Evolutionary conservation across 768 basidiomycete genomes (phyloP).

Genomic region (Mycena capillaripes): DNA sequence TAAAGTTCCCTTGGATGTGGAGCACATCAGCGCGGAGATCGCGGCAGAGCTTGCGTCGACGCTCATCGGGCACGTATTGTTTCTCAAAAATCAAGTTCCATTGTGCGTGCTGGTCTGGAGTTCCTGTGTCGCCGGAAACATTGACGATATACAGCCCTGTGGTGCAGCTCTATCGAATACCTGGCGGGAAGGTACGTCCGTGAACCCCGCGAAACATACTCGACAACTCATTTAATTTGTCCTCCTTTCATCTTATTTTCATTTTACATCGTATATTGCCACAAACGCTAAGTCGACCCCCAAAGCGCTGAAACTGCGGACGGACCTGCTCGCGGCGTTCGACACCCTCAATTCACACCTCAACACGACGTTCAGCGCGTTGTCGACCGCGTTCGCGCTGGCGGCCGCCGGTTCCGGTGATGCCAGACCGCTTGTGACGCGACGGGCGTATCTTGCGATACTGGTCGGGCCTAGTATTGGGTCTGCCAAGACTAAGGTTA

Average conservation of each 20-base stretch:
- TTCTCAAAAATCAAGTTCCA: conserved; percentile 84
- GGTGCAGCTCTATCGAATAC: conserved; percentile 71
- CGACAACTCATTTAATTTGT: no score
- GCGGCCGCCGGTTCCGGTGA: conserved; percentile 18
- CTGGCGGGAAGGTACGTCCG: conserved; percentile 56
- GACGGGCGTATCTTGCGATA: conserved; percentile 69
- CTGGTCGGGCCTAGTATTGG: conserved; percentile 76
- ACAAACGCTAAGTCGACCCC: conserved; percentile 52
- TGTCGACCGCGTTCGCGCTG: conserved; percentile 76
- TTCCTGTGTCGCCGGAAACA: neutral
- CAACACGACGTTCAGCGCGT: conserved; percentile 78
- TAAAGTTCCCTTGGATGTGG: conserved; percentile 60
- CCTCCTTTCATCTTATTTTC: no score
- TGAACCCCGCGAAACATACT: no score
- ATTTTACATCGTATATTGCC: no score
- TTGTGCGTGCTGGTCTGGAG: conserved; percentile 65
- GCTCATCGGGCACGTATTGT: conserved; percentile 78
- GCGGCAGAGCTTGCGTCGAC: conserved; percentile 76
- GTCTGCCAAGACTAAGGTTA: conserved; percentile 70
- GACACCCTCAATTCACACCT: conserved; percentile 83
- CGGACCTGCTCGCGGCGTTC: conserved; percentile 73
- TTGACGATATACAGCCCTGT: conserved; percentile 63
- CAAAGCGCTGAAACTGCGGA: conserved; percentile 69
- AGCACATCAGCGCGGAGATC: conserved; percentile 66
- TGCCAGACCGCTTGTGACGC: neutral